phyloP scores from a whole-genome alignment of 345 rosid genomes.

The Populus nigra region DNA sequence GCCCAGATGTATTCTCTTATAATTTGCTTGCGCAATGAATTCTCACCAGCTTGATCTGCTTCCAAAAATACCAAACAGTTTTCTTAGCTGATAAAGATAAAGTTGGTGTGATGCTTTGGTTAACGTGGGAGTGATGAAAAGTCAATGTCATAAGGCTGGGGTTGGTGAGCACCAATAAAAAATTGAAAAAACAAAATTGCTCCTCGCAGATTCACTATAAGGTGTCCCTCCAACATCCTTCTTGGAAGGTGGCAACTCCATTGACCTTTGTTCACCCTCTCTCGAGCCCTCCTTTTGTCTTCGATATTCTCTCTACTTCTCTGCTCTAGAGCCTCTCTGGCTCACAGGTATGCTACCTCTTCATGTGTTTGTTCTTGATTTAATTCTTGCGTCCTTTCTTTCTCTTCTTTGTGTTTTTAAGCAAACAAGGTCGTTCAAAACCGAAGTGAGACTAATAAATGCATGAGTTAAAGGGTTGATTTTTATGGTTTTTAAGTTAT shows the following conservation, averaged over 20 bases:
- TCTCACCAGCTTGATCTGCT: background rate
- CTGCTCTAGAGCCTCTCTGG: background rate
- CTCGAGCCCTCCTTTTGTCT: too few relatives aligned
- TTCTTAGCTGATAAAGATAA: background rate
- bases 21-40: background rate
- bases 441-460: background rate
- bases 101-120: background rate
- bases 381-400: background rate
- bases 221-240: background rate
- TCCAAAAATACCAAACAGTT: background rate
- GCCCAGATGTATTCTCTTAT: too few relatives aligned
- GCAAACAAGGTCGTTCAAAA: background rate
- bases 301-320: background rate
- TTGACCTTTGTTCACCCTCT: background rate
- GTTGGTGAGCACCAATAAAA: constrained; percentile 25
- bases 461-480: background rate
- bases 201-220: background rate
- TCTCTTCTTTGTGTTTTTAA: background rate
- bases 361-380: background rate
- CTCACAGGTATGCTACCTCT: background rate
- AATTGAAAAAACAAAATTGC: background rate
- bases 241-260: background rate
- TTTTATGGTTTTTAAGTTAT: too few relatives aligned
- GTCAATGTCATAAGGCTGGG: constrained; percentile 19
- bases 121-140: constrained; percentile 10